Base-by-base conservation (phyloP, 2,329 filamentous ascomycete species). In the Venturia nashicola region DNA sequence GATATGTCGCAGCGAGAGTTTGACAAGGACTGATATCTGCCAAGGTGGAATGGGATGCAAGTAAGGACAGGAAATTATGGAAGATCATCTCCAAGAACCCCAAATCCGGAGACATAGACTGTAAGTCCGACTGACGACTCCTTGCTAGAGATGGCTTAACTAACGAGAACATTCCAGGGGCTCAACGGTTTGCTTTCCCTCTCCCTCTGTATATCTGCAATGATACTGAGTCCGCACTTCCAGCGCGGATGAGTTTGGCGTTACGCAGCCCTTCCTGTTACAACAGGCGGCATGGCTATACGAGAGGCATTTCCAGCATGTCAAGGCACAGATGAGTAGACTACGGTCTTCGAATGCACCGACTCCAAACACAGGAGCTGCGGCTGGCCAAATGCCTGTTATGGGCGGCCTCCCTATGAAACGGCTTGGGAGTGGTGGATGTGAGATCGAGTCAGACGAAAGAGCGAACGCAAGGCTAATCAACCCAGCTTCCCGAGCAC, bases 221-320 rank as follows among this genome's bases (percentile, higher is more conserved):
- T 34, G 12, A 39, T 32, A 36, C 51, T 57, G 51, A 57, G 32
- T 14, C 4, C 27, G 32, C 27, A 36, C 51, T 57, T n/a, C 9
- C 68, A 88, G 88, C 71, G 90, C 90, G 59, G 80, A 83, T 62
- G 81, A 84, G 57, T 96, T 97, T 75, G 83, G 92, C 67, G 93
- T 97, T 23, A 88, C 90, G 34, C 85, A 95, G 65, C 83, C 91
- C 48, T 97, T 97, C 71, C 82, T 99, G 40, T 83, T 97, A 18
- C 90, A 96, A 72, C 91, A 99, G 76, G 91, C 91, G 67, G 91
- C 91, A 74, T 96, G 91, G 83, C 83, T 97, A 6, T 96, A 94
- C 71, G 92, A 97, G 73, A 83, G 90, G 61, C 91, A 97, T 76
- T 83, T 95, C 36, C 89, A 90, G 0, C 91, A 97, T 73, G 90